phyloP scores from a whole-genome alignment of 2,329 filamentous ascomycete species.

The Colletotrichum orchidophilum region DNA sequence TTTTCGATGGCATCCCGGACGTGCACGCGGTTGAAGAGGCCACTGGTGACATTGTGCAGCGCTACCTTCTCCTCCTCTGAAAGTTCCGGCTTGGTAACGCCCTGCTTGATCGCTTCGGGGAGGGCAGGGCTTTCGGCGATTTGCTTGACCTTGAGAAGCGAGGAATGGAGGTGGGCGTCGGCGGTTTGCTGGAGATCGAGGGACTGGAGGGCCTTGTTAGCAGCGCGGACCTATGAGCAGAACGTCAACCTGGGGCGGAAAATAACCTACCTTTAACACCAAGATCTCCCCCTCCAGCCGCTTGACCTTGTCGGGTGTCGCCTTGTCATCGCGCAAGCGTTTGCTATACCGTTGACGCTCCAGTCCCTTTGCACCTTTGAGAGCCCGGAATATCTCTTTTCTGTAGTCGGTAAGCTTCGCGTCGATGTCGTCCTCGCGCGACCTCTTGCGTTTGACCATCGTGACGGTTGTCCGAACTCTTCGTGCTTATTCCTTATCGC shows the following conservation, averaged over 20 bases:
- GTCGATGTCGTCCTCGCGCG: constrained; percentile 53
- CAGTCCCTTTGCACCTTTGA: constrained; percentile 79
- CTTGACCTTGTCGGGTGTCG: constrained; percentile 58
- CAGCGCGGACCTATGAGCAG: neutral
- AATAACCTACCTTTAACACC: constrained; percentile 59
- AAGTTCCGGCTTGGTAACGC: constrained; percentile 59
- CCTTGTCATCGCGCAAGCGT: constrained; percentile 58
- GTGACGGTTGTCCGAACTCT: neutral
- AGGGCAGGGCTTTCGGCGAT: constrained; percentile 61
- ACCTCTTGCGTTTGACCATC: constrained; percentile 69
- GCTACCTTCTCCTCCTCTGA: constrained; percentile 60
- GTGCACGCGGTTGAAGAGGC: constrained; percentile 61
- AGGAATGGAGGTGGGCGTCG: constrained; percentile 63
- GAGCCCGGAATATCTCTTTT: constrained; percentile 70
- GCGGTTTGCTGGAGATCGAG: constrained; percentile 68
- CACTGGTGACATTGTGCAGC: constrained; percentile 69
- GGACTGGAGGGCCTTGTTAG: constrained; percentile 47
- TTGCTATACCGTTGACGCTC: constrained; percentile 81
- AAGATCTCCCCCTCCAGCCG: constrained; percentile 70
- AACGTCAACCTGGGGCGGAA: neutral
- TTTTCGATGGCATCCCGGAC: constrained; percentile 60
- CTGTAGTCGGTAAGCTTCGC: constrained; percentile 63
- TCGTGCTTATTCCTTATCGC: neutral
- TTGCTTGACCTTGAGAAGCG: constrained; percentile 62
- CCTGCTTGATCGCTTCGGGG: constrained; percentile 56